phyloP scores from a whole-genome alignment of 805 yeast species.

The Candida ascalaphidarum region DNA sequence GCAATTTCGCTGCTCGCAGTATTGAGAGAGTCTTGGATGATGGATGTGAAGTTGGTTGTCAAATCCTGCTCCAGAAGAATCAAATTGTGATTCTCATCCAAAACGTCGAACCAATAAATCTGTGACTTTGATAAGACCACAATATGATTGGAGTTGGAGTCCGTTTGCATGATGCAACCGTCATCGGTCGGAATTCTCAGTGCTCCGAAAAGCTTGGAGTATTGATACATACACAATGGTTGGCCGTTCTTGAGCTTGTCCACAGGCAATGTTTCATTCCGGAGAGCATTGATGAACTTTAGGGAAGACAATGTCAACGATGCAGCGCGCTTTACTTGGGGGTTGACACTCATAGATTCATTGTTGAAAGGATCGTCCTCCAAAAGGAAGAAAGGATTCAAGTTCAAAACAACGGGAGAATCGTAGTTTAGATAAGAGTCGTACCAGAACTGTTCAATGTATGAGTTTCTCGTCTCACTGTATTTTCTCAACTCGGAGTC shows the following conservation, averaged over 20 bases:
- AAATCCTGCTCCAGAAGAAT: slow-evolving; percentile 70
- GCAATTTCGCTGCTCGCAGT: slow-evolving; percentile 53
- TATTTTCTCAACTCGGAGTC: slow-evolving; percentile 60
- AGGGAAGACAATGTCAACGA: slow-evolving; percentile 68
- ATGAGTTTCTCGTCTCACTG: slow-evolving; percentile 58
- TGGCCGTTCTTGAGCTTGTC: slow-evolving; percentile 56
- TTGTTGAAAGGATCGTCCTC: slow-evolving; percentile 86
- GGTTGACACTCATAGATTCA: slow-evolving; percentile 33
- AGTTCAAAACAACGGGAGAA: slow-evolving; percentile 82
- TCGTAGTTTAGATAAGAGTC: slow-evolving; percentile 84
- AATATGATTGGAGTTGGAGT: slow-evolving; percentile 65
- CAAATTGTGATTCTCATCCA: slow-evolving; percentile 60
- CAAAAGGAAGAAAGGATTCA: slow-evolving; percentile 82
- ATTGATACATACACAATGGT: slow-evolving; percentile 87
- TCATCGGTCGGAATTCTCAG: slow-evolving; percentile 72
- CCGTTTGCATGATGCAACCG: slow-evolving; percentile 84
- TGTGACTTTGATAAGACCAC: slow-evolving; percentile 79
- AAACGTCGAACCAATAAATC: slow-evolving; percentile 91
- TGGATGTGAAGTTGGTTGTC: slow-evolving; percentile 64
- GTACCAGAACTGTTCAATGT: slow-evolving; percentile 92
- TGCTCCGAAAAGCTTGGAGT: slow-evolving; percentile 78
- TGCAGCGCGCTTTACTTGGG: slow-evolving; percentile 76
- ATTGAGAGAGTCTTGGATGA: slow-evolving; percentile 60
- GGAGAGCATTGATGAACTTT: slow-evolving; percentile 71
- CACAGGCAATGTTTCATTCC: slow-evolving; percentile 64